These are phyloP conservation scores for Odonthalia washingtoniensis DNA, from an alignment of 31 red algal species.

Conservation along the genomic window DNA sequence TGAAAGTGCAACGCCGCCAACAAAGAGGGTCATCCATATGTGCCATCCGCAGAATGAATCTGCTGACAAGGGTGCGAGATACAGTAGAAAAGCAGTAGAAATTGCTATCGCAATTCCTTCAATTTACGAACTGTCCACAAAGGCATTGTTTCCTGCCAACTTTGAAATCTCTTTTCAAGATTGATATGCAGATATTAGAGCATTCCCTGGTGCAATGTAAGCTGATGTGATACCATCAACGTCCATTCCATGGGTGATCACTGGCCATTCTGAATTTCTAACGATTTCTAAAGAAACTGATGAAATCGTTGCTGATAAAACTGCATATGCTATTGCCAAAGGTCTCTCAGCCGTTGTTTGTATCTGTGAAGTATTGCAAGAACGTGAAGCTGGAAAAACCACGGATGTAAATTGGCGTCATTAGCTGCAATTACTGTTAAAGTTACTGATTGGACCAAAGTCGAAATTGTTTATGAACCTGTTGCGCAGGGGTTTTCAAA, in stretches of 20 bases:
- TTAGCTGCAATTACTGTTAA: conserved; percentile 76
- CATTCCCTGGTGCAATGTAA: conserved; percentile 94
- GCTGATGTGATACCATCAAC: conserved; percentile 94
- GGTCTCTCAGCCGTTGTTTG: conserved; percentile 92
- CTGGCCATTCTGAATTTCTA: conserved; percentile 94
- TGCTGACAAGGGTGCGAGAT: conserved; percentile 68
- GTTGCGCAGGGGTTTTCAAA: no score
- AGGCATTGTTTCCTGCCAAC: conserved; percentile 68
- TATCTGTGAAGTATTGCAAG: conserved; percentile 90
- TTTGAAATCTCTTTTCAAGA: conserved; percentile 87
- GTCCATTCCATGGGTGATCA: conserved; percentile 82
- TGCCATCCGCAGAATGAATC: conserved; percentile 69
- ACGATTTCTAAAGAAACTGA: conserved; percentile 85
- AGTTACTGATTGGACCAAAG: conserved; percentile 84
- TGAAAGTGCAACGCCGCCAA: conserved; percentile 98
- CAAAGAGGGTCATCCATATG: conserved; percentile 75
- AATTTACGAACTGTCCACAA: conserved; percentile 68
- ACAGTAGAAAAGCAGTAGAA: conserved; percentile 75
- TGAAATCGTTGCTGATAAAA: conserved; percentile 85
- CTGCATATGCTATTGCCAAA: conserved; percentile 84
- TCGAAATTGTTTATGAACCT: conserved; percentile 99
- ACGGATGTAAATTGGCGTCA: conserved; percentile 85
- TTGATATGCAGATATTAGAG: conserved; percentile 68
- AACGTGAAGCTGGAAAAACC: conserved; percentile 93
- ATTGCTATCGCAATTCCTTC: conserved; percentile 89